phyloP scores from a whole-genome alignment of 495 filamentous ascomycete species.

The Hypoxylon rickii region DNA sequence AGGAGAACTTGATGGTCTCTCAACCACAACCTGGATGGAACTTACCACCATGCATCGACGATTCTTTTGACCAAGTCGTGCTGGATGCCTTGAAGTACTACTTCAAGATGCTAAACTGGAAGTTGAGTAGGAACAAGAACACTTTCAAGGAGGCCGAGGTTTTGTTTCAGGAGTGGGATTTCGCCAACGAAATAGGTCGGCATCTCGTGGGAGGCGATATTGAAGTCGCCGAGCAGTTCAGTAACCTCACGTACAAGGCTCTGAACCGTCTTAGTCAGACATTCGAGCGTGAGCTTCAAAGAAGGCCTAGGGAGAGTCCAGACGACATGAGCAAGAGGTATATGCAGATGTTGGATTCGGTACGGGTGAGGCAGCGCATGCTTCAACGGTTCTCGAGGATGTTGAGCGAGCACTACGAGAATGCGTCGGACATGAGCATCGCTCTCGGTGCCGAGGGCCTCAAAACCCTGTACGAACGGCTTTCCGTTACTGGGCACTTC shows the following conservation, averaged over 20 bases:
- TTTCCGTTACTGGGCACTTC: constrained; percentile 87
- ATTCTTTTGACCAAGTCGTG: constrained; percentile 94
- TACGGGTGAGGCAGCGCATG: constrained; percentile 90
- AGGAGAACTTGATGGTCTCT: constrained; percentile 80
- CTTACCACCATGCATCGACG: constrained; percentile 92
- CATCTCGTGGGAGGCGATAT: constrained; percentile 90
- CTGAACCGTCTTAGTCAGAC: constrained; percentile 83
- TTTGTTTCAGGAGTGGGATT: constrained; percentile 95
- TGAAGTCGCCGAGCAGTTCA: constrained; percentile 98
- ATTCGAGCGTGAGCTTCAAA: constrained; percentile 88
- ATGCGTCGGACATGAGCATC: constrained; percentile 91
- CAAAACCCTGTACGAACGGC: constrained; percentile 74
- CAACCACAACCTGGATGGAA: constrained; percentile 94
- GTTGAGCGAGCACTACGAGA: constrained; percentile 90
- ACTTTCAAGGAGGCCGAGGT: constrained; percentile 99
- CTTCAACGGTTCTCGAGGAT: constrained; percentile 77
- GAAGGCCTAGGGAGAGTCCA: constrained; percentile 77
- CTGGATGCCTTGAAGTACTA: constrained; percentile 95
- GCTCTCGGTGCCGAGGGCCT: constrained; percentile 67
- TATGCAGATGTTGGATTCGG: constrained; percentile 92
- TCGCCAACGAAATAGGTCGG: constrained; percentile 87
- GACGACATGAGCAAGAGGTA: constrained; percentile 94
- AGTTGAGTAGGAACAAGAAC: constrained; percentile 95
- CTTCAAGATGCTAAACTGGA: constrained; percentile 96
- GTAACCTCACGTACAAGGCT: constrained; percentile 88